Base-by-base conservation (phyloP, 495 filamentous ascomycete species). In the Pyrenula massariospora region DNA sequence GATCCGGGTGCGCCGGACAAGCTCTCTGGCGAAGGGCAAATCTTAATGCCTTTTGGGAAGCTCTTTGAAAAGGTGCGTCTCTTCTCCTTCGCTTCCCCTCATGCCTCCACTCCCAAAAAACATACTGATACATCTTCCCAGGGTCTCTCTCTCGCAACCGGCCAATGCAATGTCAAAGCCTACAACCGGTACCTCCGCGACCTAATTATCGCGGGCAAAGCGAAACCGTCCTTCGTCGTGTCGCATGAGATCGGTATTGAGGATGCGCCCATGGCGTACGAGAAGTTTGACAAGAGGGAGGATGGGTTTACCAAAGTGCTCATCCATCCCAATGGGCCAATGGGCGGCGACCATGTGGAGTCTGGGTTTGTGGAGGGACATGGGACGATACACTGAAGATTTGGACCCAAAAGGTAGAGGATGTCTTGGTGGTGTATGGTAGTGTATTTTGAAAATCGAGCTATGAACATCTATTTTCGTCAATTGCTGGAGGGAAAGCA, bases 111-210 rank as follows among this genome's bases (percentile, higher is more conserved):
- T 23, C 24, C 53, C 55, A 58, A 12, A n/a, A 25, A 12, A 10
- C n/a, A 10, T 3, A 15, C 24, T 48, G 22, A 11, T 19, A 48
- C 11, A 22, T 22, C 56, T 24, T 12, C 24, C 52, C 51, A 79
- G 75, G 68, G 77, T 54, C 66, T 79, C 2, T 67, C 67, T 0
- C 60, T 81, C 10, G 71, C 71, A 10, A 80, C 77, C 23, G 77
- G 78, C 21, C 79, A 83, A 61, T 81, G 78, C 65, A 83, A 84
- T 58, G 78, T 84, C 21, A 83, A 81, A 57, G 67, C 73, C 1
- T 83, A 81, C 58, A 82, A 83, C 59, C 68, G 79, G 19, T 77
- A 80, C 58, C 63, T 83, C 25, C 70, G 78, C 3, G 79, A 82
- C 58, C 63, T 83, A 65, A 83, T 83, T 60, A 76, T 84, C 57